These are phyloP conservation scores for Cryptococcus depauperatus DNA, from an alignment of 1,284 basidiomycete genomes.

Conservation along the genomic window DNA sequence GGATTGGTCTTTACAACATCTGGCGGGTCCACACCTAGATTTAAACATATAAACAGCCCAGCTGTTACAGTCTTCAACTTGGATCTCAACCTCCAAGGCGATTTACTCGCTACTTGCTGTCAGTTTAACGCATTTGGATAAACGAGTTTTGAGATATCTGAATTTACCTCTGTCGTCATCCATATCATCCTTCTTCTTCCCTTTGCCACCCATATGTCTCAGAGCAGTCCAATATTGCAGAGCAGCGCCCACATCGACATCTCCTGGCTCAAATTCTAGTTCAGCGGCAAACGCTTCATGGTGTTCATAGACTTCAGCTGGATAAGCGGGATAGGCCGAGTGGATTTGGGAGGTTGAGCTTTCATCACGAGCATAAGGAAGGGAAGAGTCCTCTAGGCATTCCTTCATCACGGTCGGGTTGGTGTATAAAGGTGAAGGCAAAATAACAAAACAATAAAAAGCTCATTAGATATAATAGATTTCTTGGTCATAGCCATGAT, in stretches of 20 bases:
- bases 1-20: constrained; percentile 96
- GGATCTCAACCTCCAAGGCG: constrained; percentile 65
- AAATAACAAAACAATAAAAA: too few species aligned
- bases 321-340: constrained; percentile 29
- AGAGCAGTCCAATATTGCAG: constrained; percentile 44
- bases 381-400: too few species aligned
- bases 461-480: too few species aligned
- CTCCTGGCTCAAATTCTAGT: constrained; percentile 18
- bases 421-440: too few species aligned
- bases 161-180: constrained; percentile 25
- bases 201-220: constrained; percentile 36
- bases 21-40: constrained; percentile 95
- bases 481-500: too few species aligned
- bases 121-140: background rate
- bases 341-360: constrained; percentile 40
- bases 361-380: constrained; percentile 41
- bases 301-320: constrained; percentile 20
- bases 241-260: constrained; percentile 22
- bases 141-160: background rate
- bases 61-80: constrained; percentile 87
- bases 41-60: constrained; percentile 88
- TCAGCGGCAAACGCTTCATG: constrained; percentile 15
- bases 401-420: too few species aligned
- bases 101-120: constrained; percentile 12
- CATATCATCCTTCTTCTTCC: constrained; percentile 30